These are phyloP conservation scores for Bruguiera hainesii DNA, from an alignment of 441 rosid genomes.

Conservation along the genomic window DNA sequence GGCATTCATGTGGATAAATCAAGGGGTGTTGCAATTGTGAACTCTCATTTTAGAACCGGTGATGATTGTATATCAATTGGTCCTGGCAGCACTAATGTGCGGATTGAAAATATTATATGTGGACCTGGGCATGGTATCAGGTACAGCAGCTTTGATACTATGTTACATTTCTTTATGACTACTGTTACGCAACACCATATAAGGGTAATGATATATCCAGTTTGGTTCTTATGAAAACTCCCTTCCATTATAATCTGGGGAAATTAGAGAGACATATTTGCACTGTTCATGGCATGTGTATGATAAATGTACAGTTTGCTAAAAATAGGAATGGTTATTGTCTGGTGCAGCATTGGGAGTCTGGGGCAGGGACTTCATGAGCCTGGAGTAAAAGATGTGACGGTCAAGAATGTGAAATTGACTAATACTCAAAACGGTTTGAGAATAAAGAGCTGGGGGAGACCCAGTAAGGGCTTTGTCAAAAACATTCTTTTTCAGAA, in stretches of 20 bases:
- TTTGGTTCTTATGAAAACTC: too few species aligned
- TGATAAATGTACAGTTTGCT: neutral
- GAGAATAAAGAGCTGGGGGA: slow-evolving; percentile 32
- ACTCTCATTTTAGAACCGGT: slow-evolving; percentile 7
- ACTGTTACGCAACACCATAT: too few species aligned
- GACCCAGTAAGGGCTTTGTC: slow-evolving; percentile 9
- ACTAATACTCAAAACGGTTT: slow-evolving; percentile 24
- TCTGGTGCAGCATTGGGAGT: slow-evolving; percentile 27
- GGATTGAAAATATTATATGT: slow-evolving; percentile 5
- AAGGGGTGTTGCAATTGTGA: neutral
- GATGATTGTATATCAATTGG: slow-evolving; percentile 23
- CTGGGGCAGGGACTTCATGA: slow-evolving; percentile 14
- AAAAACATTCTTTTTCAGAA: slow-evolving; percentile 23
- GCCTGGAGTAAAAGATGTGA: slow-evolving; percentile 22
- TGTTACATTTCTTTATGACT: neutral
- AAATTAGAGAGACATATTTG: neutral
- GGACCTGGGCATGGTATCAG: slow-evolving; percentile 23
- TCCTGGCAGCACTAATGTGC: slow-evolving; percentile 10
- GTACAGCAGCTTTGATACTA: neutral
- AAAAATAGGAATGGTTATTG: neutral
- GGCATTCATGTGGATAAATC: slow-evolving; percentile 14
- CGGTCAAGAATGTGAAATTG: slow-evolving; percentile 10
- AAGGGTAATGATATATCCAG: too few species aligned
- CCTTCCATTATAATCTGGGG: too few species aligned
- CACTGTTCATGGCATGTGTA: neutral